Base-by-base conservation (phyloP, 1,284 basidiomycete genomes). In the Tilletia setariae region DNA sequence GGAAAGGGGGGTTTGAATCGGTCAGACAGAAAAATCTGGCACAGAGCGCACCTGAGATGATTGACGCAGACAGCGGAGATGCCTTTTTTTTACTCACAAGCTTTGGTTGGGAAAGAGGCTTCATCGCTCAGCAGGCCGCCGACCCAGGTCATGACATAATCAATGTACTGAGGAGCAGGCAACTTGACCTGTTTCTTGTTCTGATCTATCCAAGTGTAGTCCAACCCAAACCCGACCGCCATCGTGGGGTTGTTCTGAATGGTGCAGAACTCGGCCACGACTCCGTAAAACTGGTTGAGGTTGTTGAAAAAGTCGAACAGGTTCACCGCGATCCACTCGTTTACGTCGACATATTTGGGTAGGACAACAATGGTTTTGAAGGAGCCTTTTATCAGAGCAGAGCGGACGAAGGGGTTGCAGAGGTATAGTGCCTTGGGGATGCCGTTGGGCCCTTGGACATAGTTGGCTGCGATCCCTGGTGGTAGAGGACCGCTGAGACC, bases 131-230 rank as follows among this genome's bases (percentile, higher is more conserved):
- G 86, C 32, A 96, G 86, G 78, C 94, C 94, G 80, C 97, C 93
- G 4, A 96, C 88, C 94, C 94, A 98, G 13, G 93, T 94, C 91
- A 98, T 94, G 73, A 98, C 94, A 83, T 95, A 98, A 85, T 98
- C 95, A 73, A 98, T 94, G 84, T 98, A 98, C 30, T 93, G 95
- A 6, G 95, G 92, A 2, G 95, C 95, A 16, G 95, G 90, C 0
- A 99, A 86, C 75, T 95, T 89, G 49, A 98, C 92, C 75, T 90
- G 91, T 82, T 94, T 94, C 67, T 94, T 91, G 44, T 82, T 78
- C 84, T 97, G 96, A 56, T 83, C 82, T 78, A 96, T 91, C 95
- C 95, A 99, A 2, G 94, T 94, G 84, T 98, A 98, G 84, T 91
- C 95, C 80, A 98, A 87, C 92, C 89, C 87, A 43, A 88, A 86